Evolutionary conservation across 2,329 filamentous ascomycete species (phyloP).

Genomic region (Cadophora luteo-olivacea): DNA sequence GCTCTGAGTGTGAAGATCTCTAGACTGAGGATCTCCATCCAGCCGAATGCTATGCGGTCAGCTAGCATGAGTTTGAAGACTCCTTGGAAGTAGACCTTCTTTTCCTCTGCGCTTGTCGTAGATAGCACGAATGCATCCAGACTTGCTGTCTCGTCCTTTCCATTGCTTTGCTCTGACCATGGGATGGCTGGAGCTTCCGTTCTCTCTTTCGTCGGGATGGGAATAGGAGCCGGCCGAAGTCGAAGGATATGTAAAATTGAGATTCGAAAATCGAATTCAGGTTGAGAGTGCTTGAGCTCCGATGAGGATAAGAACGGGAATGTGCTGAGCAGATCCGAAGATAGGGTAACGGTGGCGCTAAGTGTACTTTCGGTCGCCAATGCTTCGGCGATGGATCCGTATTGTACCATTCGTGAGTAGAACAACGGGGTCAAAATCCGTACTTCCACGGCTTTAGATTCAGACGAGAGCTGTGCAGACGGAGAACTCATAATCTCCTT

Average conservation of each 20-base stretch:
- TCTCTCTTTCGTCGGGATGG: neutral
- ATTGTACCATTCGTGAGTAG: constrained; percentile 70
- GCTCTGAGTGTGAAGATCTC: constrained; percentile 28
- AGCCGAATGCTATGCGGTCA: constrained; percentile 33
- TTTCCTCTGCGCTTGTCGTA: neutral
- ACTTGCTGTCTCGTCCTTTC: neutral
- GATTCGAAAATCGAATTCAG: neutral
- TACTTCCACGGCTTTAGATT: constrained; percentile 48
- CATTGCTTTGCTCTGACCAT: neutral
- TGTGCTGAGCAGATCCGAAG: constrained; percentile 1
- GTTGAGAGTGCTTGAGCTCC: neutral
- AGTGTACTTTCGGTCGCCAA: constrained; percentile 16
- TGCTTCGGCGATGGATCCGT: constrained; percentile 45
- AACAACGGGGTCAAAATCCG: constrained; percentile 69
- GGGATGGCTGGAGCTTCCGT: too few species aligned
- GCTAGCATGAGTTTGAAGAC: constrained; percentile 20
- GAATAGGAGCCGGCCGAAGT: neutral
- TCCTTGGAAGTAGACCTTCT: neutral
- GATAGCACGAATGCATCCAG: constrained; percentile 12
- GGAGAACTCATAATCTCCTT: constrained; percentile 50
- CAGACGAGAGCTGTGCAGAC: constrained; percentile 32
- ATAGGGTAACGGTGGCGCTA: constrained; percentile 30
- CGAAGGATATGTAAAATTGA: neutral
- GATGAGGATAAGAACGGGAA: neutral
- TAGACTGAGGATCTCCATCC: constrained; percentile 31